A percentile compares a stretch with the other conserved stretches of the same genome.
Conservation (phyloP, 331 rosid genomes). For the Rosa hybrid region DNA sequence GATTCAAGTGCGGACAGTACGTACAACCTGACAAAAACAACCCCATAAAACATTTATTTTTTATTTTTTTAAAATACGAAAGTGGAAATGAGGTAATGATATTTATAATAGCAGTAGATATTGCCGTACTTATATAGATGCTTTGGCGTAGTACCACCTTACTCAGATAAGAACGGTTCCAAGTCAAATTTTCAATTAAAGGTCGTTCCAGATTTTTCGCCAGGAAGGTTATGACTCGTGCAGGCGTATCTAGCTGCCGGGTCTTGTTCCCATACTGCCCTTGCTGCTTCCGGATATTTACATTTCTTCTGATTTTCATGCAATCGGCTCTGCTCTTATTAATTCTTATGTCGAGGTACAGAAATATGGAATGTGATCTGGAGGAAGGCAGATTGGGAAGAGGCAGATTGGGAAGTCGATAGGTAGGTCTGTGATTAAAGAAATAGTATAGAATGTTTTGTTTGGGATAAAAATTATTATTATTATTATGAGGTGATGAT, state of each 20-base stretch:
- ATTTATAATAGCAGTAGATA: conserved; percentile 20
- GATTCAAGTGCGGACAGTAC: conserved; percentile 75
- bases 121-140: conserved; percentile 80
- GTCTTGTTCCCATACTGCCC: neutral
- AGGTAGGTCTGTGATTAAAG: neutral
- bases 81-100: conserved; percentile 6
- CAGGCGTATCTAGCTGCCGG: neutral
- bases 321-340: neutral
- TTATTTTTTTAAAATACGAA: neutral
- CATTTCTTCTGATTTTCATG: neutral
- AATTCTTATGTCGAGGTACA: neutral
- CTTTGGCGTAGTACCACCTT: conserved; percentile 69
- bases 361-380: neutral
- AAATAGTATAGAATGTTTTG: neutral
- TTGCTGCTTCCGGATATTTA: neutral
- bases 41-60: neutral
- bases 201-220: conserved; percentile 5
- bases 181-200: neutral
- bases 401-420: neutral
- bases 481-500: neutral
- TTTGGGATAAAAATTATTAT: neutral
- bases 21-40: conserved; percentile 28
- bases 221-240: conserved; percentile 28
- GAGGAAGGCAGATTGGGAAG: neutral
- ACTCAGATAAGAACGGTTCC: conserved; percentile 81